These are phyloP conservation scores for Endotrypanum monterogeii DNA, from an alignment of 208 protist species.

Conservation along the genomic window DNA sequence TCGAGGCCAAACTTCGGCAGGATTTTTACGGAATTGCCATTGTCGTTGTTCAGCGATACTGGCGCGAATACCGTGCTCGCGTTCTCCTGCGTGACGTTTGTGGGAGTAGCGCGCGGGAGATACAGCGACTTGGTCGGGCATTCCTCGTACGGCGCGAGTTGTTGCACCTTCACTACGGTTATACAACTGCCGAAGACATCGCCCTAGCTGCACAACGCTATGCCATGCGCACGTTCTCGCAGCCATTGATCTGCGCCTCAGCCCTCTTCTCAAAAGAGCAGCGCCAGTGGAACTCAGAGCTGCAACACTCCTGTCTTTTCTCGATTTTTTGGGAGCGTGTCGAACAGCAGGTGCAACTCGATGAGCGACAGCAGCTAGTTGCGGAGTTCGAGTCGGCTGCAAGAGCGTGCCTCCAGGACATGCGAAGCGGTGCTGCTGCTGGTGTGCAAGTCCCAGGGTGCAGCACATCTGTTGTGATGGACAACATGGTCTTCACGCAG, in stretches of 20 bases:
- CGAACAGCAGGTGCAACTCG: conserved; percentile 17
- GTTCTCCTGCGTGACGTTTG: conserved; percentile 38
- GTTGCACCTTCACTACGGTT: conserved; percentile 19
- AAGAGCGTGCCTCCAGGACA: conserved; percentile 6
- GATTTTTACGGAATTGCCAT: conserved; percentile 38
- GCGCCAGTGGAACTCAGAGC: conserved; percentile 60
- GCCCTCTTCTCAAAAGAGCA: conserved; percentile 36
- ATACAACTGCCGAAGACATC: conserved; percentile 19
- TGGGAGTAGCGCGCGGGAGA: conserved; percentile 40
- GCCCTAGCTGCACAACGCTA: conserved; percentile 27
- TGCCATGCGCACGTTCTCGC: conserved; percentile 37
- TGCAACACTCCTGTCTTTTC: conserved; percentile 43
- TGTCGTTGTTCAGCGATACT: conserved; percentile 47
- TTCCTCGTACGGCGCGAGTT: conserved; percentile 36
- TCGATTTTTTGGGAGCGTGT: conserved; percentile 25
- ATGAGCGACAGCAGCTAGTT: conserved; percentile 18
- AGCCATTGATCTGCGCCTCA: conserved; percentile 35
- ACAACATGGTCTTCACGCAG: conserved; percentile 55
- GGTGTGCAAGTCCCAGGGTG: conserved; percentile 22
- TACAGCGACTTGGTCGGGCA: conserved; percentile 55
- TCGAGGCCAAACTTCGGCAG: conserved; percentile 31
- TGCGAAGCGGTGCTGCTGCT: conserved; percentile 4
- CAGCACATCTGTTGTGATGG: conserved; percentile 47
- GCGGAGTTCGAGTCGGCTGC: conserved; percentile 34
- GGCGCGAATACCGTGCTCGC: conserved; percentile 42